Evolutionary conservation across 2,329 filamentous ascomycete species (phyloP), one percentile per base, ranked within the genome.

Genomic region (Colletotrichum caudatum): DNA sequence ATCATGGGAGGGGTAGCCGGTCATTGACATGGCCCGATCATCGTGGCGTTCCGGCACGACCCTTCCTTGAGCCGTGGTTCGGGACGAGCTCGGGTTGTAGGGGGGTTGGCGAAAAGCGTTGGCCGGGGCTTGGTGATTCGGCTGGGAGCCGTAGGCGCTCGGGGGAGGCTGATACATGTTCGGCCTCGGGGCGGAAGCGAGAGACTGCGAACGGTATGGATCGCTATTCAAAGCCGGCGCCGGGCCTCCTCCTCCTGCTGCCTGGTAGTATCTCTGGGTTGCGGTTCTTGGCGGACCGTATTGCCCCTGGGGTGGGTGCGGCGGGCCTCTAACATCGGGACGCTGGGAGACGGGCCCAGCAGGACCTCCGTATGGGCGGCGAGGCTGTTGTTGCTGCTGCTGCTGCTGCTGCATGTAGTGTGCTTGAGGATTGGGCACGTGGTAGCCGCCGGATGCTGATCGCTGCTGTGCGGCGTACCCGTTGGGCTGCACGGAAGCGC

Each of bases 21-120:
- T 96, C 92, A 99, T 92, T 57, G 95, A 97, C 96, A 98, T 98
- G 74, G 96, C 91, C 69, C 96, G 90, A 81, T 98, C 95, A 77
- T 97, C 94, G 73, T 95, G 93, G 65, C 95, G 91, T 79, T 98
- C 95, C 1, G 96, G 96, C 11, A 99, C 94, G 46, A 96, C 87
- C 72, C 96, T 90, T 41, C 96, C 96, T 80, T 98, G 95, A 11
- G 95, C 94, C 3, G 96, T 99, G 60, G 94, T 97, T 73, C 92
- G 88, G 2, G 94, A 91, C 76, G 90, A 88, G 66, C 88, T 85
- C 74, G 83, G 84, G 75, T 91, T 89, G 78, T 94, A 95, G 39
- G 91, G 92, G 71, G 92, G 90, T 75, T 95, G 92, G 66, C 95
- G 91, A 78, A 94, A 94, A 54, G 92, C 89, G 78, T 91, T 93